These are phyloP conservation scores for Xylariaceae sp. DNA, from an alignment of 2,329 filamentous ascomycete genomes.

Conservation along the genomic window DNA sequence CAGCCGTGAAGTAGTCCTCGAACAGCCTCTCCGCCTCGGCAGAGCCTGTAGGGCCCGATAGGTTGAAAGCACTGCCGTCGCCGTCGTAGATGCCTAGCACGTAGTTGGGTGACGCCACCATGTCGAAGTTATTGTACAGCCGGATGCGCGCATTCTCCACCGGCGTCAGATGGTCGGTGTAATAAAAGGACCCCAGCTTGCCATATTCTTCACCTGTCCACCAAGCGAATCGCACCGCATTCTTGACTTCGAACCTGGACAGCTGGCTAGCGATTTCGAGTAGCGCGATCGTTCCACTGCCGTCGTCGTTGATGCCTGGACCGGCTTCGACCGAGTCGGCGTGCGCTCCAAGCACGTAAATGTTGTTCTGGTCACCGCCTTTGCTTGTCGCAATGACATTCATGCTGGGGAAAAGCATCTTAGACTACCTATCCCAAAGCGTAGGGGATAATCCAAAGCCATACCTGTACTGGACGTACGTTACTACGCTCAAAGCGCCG, in stretches of 20 bases:
- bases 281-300: conserved; percentile 38
- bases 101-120: conserved; percentile 55
- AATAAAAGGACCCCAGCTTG: conserved; percentile 44
- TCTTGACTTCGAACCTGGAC: conserved; percentile 34
- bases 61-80: no score
- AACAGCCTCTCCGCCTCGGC: conserved; percentile 35
- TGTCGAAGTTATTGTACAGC: conserved; percentile 70
- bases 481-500: no score
- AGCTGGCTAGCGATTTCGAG: conserved; percentile 39
- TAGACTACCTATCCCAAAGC: no score
- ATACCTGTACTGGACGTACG: no score
- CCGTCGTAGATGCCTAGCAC: conserved; percentile 38
- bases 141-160: conserved; percentile 53
- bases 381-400: conserved; percentile 45
- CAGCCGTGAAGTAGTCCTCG: conserved; percentile 34
- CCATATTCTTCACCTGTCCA: conserved; percentile 45
- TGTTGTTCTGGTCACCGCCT: conserved; percentile 41
- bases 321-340: conserved; percentile 40
- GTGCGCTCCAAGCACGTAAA: conserved; percentile 43
- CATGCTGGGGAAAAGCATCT: no score
- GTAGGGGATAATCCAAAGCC: no score
- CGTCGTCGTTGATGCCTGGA: conserved; percentile 42
- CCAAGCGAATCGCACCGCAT: conserved; percentile 44
- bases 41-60: no score
- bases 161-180: conserved; percentile 35